Percentiles rank a stretch among this genome's conserved stretches.
These are phyloP conservation scores for Boehmeria nivea DNA, from an alignment of 306 rosid genomes.

Conservation along the genomic window DNA sequence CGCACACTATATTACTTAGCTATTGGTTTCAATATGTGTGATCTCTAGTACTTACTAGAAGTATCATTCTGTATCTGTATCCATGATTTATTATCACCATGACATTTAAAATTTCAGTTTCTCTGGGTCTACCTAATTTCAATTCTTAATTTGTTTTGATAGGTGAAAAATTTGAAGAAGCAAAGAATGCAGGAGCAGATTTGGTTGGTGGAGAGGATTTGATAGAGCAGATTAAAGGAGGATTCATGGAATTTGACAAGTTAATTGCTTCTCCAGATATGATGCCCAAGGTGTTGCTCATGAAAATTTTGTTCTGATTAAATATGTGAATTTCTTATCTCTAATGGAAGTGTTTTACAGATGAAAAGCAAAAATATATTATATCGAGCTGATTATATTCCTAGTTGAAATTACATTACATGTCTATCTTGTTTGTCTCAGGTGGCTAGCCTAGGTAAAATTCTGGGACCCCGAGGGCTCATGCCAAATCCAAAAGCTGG, in stretches of 20 bases:
- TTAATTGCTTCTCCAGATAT: constrained; percentile 98
- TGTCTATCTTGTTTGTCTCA: constrained; percentile 26
- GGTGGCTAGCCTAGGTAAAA: constrained; percentile 97
- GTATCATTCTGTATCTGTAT: not conserved
- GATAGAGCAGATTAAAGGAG: constrained; percentile 95
- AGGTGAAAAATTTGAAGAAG: constrained; percentile 97
- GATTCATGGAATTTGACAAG: constrained; percentile 99
- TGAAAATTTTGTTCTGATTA: constrained; percentile 23
- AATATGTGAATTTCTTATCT: not conserved
- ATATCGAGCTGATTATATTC: no score
- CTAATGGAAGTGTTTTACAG: no score
- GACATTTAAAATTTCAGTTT: not conserved
- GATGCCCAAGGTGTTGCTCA: constrained; percentile 91
- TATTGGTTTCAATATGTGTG: not conserved
- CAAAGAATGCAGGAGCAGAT: constrained; percentile 96
- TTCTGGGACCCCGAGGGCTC: constrained; percentile 98
- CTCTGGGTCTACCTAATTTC: constrained; percentile 16
- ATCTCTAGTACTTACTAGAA: not conserved
- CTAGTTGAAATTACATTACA: no score
- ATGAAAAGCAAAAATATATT: no score
- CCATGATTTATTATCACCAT: not conserved
- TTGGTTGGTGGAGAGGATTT: constrained; percentile 98
- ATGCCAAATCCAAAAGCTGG: constrained; percentile 99
- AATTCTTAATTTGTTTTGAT: constrained; percentile 15
- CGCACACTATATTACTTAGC: no score